A percentile compares a stretch with the other conserved stretches of the same genome.
These are phyloP conservation scores for Lasiodiplodia hormozganensis DNA, from an alignment of 2,329 filamentous ascomycete genomes.

Conservation along the genomic window DNA sequence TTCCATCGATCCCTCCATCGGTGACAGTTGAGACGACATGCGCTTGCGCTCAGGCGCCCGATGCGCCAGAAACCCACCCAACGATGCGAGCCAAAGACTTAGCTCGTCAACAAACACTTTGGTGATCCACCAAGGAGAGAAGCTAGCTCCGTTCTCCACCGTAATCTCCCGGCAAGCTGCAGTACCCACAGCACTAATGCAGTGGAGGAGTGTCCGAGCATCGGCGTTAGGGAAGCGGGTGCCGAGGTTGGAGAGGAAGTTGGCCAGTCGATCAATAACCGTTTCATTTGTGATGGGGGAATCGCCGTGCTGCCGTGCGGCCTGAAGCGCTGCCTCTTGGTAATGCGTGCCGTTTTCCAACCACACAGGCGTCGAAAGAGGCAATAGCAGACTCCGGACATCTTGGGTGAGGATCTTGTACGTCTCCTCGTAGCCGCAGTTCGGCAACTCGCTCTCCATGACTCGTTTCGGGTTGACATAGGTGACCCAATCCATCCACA, in stretches of 20 bases:
- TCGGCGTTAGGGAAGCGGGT: slow-evolving; percentile 75
- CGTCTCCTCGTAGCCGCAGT: slow-evolving; percentile 62
- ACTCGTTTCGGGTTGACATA: slow-evolving; percentile 64
- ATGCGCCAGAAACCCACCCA: slow-evolving; percentile 82
- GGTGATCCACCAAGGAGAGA: slow-evolving; percentile 92
- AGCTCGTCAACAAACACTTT: slow-evolving; percentile 97
- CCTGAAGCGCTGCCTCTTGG: slow-evolving; percentile 34
- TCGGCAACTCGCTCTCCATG: slow-evolving; percentile 63
- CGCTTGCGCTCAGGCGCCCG: slow-evolving; percentile 38
- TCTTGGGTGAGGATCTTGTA: slow-evolving; percentile 64
- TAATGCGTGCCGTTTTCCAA: slow-evolving; percentile 63
- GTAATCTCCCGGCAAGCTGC: slow-evolving; percentile 83
- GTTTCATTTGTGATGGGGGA: slow-evolving; percentile 46
- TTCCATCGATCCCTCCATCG: slow-evolving; percentile 41
- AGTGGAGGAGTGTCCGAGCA: slow-evolving; percentile 76
- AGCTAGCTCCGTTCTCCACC: slow-evolving; percentile 77
- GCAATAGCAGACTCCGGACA: slow-evolving; percentile 73
- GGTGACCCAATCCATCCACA: slow-evolving; percentile 90
- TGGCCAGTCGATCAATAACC: slow-evolving; percentile 79
- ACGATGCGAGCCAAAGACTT: slow-evolving; percentile 86
- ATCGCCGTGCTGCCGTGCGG: slow-evolving; percentile 28
- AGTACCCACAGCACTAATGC: slow-evolving; percentile 76
- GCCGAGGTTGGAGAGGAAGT: slow-evolving; percentile 73
- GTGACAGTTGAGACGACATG: slow-evolving; percentile 38
- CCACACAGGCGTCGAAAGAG: slow-evolving; percentile 70